Percentiles rank a stretch among this genome's conserved stretches.
Conservation (phyloP, 345 rosid species). For the Sisymbrium irio region DNA sequence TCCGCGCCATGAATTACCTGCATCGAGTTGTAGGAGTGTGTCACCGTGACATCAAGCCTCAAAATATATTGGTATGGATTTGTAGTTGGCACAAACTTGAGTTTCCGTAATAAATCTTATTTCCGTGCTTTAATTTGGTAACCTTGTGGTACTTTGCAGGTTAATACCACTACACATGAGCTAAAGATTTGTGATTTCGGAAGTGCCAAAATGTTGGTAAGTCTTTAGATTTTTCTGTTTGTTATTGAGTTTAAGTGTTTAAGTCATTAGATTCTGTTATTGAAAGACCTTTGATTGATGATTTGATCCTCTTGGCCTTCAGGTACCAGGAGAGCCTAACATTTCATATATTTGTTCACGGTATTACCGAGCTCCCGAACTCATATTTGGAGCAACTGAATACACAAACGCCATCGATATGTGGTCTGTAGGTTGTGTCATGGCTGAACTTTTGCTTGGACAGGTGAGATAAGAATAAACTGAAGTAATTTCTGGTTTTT, state of each 20-base stretch:
- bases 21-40: slow-evolving; percentile 79
- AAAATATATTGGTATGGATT: slow-evolving; percentile 74
- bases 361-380: slow-evolving; percentile 93
- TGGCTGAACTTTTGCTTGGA: slow-evolving; percentile 90
- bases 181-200: slow-evolving; percentile 91
- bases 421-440: slow-evolving; percentile 94
- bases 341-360: slow-evolving; percentile 92
- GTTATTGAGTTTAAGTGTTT: not conserved
- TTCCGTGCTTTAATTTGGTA: not conserved
- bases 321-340: slow-evolving; percentile 95
- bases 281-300: not conserved
- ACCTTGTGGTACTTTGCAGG: slow-evolving; percentile 43
- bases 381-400: slow-evolving; percentile 84
- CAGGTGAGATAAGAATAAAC: slow-evolving; percentile 40
- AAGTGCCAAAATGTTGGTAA: slow-evolving; percentile 92
- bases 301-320: slow-evolving; percentile 10
- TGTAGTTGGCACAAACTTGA: not conserved
- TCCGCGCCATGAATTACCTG: slow-evolving; percentile 79
- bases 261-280: not conserved
- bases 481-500: not conserved
- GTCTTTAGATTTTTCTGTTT: not conserved
- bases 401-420: slow-evolving; percentile 85
- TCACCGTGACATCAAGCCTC: slow-evolving; percentile 95
- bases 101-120: not conserved
- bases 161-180: slow-evolving; percentile 75